These are phyloP conservation scores for Aotearoamyces nothofagi DNA, from an alignment of 2,329 filamentous ascomycete genomes.

Conservation along the genomic window DNA sequence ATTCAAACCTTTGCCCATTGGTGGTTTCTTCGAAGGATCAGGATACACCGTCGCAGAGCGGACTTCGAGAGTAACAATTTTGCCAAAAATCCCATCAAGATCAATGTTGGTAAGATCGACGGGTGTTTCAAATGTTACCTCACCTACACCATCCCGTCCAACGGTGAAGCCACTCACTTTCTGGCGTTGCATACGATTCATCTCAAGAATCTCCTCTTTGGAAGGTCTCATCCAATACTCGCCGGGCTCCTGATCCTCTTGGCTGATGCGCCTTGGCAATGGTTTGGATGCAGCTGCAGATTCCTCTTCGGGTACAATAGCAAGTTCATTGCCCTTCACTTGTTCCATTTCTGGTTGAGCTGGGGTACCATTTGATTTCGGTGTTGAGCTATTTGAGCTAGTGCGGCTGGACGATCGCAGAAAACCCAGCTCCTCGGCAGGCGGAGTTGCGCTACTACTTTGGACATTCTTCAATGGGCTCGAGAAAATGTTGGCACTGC, in stretches of 20 bases:
- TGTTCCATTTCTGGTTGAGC: slow-evolving; percentile 53
- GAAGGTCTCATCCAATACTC: slow-evolving; percentile 78
- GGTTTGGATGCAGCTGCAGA: slow-evolving; percentile 11
- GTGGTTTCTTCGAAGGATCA: slow-evolving; percentile 61
- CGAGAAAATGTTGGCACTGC: slow-evolving; percentile 25
- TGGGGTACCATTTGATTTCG: slow-evolving; percentile 21
- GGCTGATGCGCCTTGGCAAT: slow-evolving; percentile 4
- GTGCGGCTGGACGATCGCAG: slow-evolving; percentile 36
- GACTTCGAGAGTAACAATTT: slow-evolving; percentile 60
- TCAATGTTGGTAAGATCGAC: slow-evolving; percentile 73
- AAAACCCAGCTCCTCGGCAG: slow-evolving; percentile 42
- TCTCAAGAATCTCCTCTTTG: slow-evolving; percentile 56
- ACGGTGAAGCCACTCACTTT: slow-evolving; percentile 63
- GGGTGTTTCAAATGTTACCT: slow-evolving; percentile 64
- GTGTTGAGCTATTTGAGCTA: slow-evolving; percentile 27
- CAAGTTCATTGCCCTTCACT: slow-evolving; percentile 58
- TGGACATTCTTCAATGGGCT: slow-evolving; percentile 17
- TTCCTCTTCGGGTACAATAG: slow-evolving; percentile 63
- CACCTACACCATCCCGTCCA: slow-evolving; percentile 68
- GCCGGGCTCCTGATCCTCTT: slow-evolving; percentile 32
- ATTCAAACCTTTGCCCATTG: slow-evolving; percentile 77
- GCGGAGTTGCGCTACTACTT: slow-evolving; percentile 32
- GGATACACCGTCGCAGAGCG: slow-evolving; percentile 80
- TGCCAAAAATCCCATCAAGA: slow-evolving; percentile 63
- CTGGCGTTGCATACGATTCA: slow-evolving; percentile 68